Evolutionary conservation across 164 flowering plant species (phyloP).

Genomic region (Dillenia turbinata): DNA sequence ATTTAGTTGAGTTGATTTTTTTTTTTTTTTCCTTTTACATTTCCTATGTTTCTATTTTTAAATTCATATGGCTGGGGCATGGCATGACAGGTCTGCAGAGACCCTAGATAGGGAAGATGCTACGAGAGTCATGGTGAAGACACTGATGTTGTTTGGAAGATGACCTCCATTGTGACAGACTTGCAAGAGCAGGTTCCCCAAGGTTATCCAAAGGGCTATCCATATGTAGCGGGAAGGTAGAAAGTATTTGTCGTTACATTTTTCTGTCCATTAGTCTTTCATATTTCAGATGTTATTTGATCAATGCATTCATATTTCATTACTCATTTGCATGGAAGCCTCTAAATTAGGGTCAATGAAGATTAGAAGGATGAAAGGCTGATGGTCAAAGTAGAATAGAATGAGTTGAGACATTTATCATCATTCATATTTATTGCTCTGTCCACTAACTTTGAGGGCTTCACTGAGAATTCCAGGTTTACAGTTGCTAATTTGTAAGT

Average conservation of each 20-base stretch:
- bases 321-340: background rate
- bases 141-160: conserved; percentile 50
- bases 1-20: background rate
- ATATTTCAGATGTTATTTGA: background rate
- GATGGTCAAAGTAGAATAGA: too few relatives aligned
- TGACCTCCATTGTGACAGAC: conserved; percentile 55
- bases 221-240: conserved; percentile 74
- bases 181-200: conserved; percentile 64
- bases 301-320: conserved; percentile 1
- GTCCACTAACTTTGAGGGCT: too few relatives aligned
- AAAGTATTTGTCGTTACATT: conserved; percentile 3
- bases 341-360: background rate
- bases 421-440: too few relatives aligned
- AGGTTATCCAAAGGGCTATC: conserved; percentile 61
- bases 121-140: conserved; percentile 72
- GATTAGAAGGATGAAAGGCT: too few relatives aligned
- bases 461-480: too few relatives aligned
- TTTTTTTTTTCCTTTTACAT: background rate
- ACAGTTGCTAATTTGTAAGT: too few relatives aligned
- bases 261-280: background rate
- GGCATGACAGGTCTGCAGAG: conserved; percentile 51
- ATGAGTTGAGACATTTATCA: too few relatives aligned
- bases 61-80: background rate
- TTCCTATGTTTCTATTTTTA: background rate
- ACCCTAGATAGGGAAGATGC: conserved; percentile 82